phyloP scores from a whole-genome alignment of 2,329 filamentous ascomycete genomes.

The Alternaria burnsii region DNA sequence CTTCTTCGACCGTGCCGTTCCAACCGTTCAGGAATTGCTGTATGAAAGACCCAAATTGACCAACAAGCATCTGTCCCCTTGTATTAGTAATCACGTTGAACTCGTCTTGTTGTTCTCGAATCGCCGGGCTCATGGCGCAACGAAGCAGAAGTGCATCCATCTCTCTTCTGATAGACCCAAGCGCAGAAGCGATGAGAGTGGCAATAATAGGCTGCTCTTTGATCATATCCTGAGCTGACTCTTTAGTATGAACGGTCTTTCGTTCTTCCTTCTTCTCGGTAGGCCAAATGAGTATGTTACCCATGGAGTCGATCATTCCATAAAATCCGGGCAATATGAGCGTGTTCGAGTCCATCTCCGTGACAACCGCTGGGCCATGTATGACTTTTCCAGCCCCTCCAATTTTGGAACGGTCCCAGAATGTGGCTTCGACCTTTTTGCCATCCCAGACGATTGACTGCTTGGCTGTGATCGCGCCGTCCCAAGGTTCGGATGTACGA shows the following conservation, averaged over 20 bases:
- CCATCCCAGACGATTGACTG: constrained; percentile 55
- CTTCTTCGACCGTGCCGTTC: constrained; percentile 59
- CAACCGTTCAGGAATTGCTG: constrained; percentile 57
- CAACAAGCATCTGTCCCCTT: constrained; percentile 60
- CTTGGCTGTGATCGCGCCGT: constrained; percentile 50
- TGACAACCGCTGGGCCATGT: constrained; percentile 57
- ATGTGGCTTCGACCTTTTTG: constrained; percentile 51
- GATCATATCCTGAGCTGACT: constrained; percentile 50
- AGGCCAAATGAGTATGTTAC: constrained; percentile 60
- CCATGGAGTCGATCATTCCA: constrained; percentile 58
- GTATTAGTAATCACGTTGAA: constrained; percentile 63
- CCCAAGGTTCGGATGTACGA: constrained; percentile 37
- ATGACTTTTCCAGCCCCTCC: constrained; percentile 54
- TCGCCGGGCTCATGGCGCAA: constrained; percentile 61
- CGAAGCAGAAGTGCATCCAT: constrained; percentile 63
- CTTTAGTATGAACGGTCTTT: constrained; percentile 45
- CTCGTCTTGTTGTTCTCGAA: constrained; percentile 62
- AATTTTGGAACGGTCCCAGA: constrained; percentile 57
- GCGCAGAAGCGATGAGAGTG: constrained; percentile 56
- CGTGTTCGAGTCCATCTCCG: constrained; percentile 63
- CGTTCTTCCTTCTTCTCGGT: constrained; percentile 40
- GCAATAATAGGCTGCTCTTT: constrained; percentile 54
- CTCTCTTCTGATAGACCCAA: constrained; percentile 58
- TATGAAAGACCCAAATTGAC: constrained; percentile 62
- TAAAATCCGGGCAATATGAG: constrained; percentile 59